phyloP scores from a whole-genome alignment of 768 basidiomycete species.

The Coprinopsis strossmayeri region DNA sequence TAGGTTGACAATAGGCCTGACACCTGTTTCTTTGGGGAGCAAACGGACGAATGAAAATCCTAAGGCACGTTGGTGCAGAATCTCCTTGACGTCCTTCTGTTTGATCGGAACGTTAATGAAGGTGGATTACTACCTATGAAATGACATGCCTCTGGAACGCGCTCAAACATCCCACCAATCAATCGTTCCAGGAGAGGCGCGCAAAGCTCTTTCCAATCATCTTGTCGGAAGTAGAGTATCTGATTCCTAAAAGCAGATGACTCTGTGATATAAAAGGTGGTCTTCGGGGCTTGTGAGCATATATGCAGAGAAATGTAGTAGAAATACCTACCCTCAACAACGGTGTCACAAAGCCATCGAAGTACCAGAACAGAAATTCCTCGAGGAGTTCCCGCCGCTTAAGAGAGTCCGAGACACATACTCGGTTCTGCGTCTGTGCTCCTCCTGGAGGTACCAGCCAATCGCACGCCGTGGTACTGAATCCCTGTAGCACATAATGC shows the following conservation, averaged over 20 bases:
- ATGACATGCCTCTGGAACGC: conserved; percentile 55
- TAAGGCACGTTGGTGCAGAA: conserved; percentile 65
- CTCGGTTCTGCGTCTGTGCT: conserved; percentile 35
- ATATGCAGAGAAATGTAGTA: neutral
- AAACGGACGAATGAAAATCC: conserved; percentile 85
- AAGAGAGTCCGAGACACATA: conserved; percentile 57
- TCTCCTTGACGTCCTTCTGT: conserved; percentile 57
- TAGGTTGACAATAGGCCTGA: conserved; percentile 91
- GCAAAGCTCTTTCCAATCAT: conserved; percentile 87
- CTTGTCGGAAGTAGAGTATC: conserved; percentile 88
- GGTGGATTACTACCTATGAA: neutral
- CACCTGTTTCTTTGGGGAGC: conserved; percentile 91
- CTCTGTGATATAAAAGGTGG: conserved; percentile 91
- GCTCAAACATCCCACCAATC: conserved; percentile 60
- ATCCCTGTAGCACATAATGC: conserved; percentile 70
- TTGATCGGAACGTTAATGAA: neutral
- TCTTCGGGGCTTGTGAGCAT: conserved; percentile 37
- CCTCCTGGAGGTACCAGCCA: conserved; percentile 59
- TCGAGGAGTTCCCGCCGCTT: conserved; percentile 79
- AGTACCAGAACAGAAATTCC: conserved; percentile 93
- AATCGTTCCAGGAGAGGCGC: conserved; percentile 76
- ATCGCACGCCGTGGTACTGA: conserved; percentile 67
- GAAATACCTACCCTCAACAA: conserved; percentile 59
- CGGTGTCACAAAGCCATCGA: conserved; percentile 77
- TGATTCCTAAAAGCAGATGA: conserved; percentile 79